Evolutionary conservation across 371 early-diverging fungal genomes (phyloP).

Genomic region (Mucor racemosus): DNA sequence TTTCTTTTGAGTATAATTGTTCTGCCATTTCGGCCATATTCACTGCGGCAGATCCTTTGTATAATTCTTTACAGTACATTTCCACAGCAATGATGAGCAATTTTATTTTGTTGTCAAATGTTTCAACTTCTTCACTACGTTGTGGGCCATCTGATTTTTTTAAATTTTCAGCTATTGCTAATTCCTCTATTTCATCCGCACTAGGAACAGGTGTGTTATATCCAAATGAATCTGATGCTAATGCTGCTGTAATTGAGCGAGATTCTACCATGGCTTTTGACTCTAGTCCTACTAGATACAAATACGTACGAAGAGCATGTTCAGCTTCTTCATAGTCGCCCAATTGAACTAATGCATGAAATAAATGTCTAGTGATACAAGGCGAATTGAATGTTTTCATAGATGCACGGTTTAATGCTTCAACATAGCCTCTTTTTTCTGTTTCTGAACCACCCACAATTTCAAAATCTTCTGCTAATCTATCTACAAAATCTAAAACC

Average conservation of each 20-base stretch:
- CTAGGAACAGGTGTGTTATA: conserved; percentile 21
- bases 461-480: conserved; percentile 60
- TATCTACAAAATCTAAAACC: conserved; percentile 65
- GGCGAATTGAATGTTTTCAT: conserved; percentile 76
- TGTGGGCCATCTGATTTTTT: conserved; percentile 22
- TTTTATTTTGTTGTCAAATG: conserved; percentile 34
- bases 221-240: conserved; percentile 28
- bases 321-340: conserved; percentile 80
- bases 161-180: background rate
- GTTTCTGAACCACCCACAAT: conserved; percentile 39
- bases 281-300: conserved; percentile 50
- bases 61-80: conserved; percentile 53
- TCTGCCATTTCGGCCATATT: conserved; percentile 51
- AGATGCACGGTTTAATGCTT: conserved; percentile 67
- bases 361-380: conserved; percentile 64
- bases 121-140: conserved; percentile 37
- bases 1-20: conserved; percentile 27
- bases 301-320: conserved; percentile 66
- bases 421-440: conserved; percentile 21
- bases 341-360: conserved; percentile 54
- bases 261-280: conserved; percentile 30
- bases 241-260: conserved; percentile 30
- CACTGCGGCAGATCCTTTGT: conserved; percentile 46
- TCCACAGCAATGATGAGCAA: conserved; percentile 51
- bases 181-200: conserved; percentile 7